Evolutionary conservation across 805 yeast species (phyloP).

Genomic region (Ogataea neopini): DNA sequence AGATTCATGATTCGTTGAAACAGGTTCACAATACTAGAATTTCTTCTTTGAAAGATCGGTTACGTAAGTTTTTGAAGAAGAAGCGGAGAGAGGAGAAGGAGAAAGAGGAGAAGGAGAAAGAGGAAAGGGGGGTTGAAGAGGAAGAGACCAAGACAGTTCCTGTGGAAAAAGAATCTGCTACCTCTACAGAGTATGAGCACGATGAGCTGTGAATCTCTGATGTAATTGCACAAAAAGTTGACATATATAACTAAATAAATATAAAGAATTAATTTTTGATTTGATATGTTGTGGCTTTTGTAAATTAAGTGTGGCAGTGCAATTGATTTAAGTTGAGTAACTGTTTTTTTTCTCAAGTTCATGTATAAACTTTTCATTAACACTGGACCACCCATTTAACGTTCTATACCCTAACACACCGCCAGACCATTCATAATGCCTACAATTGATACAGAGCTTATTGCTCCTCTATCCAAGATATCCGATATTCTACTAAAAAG

Average conservation of each 20-base stretch:
- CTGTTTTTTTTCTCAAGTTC: no score
- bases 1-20: conserved; percentile 19
- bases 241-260: not conserved
- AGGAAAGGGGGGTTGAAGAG: conserved; percentile 4
- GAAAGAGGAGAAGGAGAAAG: not conserved
- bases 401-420: no score
- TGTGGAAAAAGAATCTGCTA: not conserved
- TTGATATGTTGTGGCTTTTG: not conserved
- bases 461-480: conserved; percentile 34
- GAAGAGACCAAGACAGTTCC: not conserved
- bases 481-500: conserved; percentile 36
- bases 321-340: no score
- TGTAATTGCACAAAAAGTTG: not conserved
- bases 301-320: no score
- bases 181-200: conserved; percentile 9
- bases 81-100: conserved; percentile 19
- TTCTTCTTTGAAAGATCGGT: conserved; percentile 25
- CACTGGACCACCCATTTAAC: no score
- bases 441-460: conserved; percentile 35
- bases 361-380: no score
- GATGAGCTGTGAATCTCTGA: conserved; percentile 20
- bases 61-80: conserved; percentile 20
- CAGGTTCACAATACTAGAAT: conserved; percentile 32
- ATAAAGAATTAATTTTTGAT: not conserved
- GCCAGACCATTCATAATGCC: conserved; percentile 26